Percentiles rank a stretch among this genome's conserved stretches.
phyloP scores from a whole-genome alignment of 1,284 basidiomycete species.

The Volvariella surrecta region DNA sequence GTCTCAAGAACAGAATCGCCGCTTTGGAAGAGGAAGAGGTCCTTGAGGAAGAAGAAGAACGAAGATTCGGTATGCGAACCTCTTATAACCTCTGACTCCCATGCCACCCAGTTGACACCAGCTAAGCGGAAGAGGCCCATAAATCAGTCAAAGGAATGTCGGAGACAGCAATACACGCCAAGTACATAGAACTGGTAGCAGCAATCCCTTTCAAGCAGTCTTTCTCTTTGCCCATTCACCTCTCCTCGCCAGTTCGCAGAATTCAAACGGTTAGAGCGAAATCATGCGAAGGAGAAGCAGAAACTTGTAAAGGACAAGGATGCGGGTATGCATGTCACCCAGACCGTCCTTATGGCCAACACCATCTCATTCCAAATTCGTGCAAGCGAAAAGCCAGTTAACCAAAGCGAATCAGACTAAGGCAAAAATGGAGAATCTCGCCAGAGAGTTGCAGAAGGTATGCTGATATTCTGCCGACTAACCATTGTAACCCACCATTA shows the following conservation, averaged over 20 bases:
- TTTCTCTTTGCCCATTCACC: neutral
- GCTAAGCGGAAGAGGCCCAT: constrained; percentile 72
- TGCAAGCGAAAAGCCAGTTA: constrained; percentile 66
- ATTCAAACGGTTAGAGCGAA: constrained; percentile 71
- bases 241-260: constrained; percentile 59
- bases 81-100: constrained; percentile 10
- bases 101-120: constrained; percentile 6
- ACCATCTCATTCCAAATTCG: constrained; percentile 8
- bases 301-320: constrained; percentile 82
- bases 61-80: constrained; percentile 50
- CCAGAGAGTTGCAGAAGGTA: constrained; percentile 79
- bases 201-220: constrained; percentile 13
- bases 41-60: constrained; percentile 76
- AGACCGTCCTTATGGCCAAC: constrained; percentile 7
- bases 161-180: constrained; percentile 71
- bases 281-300: constrained; percentile 82
- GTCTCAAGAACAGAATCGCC: constrained; percentile 75
- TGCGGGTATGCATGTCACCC: constrained; percentile 39
- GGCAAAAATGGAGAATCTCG: constrained; percentile 80
- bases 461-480: constrained; percentile 6
- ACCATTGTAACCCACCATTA: too few species aligned
- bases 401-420: constrained; percentile 81
- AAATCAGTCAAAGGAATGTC: constrained; percentile 71
- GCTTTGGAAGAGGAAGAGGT: constrained; percentile 79
- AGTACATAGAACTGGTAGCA: constrained; percentile 74